Evolutionary conservation across 1,284 basidiomycete species (phyloP), one percentile per base, ranked within the genome.

Genomic region (Salmacisia buchloeana): DNA sequence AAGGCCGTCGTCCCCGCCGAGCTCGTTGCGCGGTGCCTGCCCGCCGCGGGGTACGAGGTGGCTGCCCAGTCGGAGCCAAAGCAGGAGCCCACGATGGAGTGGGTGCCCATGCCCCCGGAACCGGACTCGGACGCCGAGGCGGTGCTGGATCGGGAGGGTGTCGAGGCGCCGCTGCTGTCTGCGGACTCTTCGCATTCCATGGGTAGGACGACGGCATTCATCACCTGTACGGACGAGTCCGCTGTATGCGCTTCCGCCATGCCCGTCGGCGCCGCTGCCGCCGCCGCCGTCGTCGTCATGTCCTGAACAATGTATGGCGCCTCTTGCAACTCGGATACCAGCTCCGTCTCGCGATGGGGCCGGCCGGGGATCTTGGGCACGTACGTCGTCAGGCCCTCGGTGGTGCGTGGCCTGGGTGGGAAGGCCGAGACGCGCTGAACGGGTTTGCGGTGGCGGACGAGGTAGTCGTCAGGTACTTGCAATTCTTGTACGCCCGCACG

Each of bases 341-440:
- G n/a, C n/a, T n/a, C 18, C 9, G 46, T 27, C 23, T 27, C 46
- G 25, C 12, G 18, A 27, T 52, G 29, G 23, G 29, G 29, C 7
- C 46, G 46, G 7, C 46, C 46, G 15, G 46, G 46, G 10, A 52
- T 52, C 23, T 52, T 52, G 46, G 46, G 46, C 7, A 52, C 46
- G 46, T 52, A 52, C 4, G 46, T 21, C 5, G 46, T 31, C 15
- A 52, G 23, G 9, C 46, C 46, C 5, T 52, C 46, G 46, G 46
- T 27, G n/a, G 46, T 52, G 29, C 29, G 46, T 52, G 46, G 46
- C 29, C 46, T 21, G 46, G 46, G 46, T 27, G 46, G 7, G 18
- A 52, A 52, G 7, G 7, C 46, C 6, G 46, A 52, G n/a, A 52
- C 18, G 15, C 46, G 15, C 46, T 52, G 46, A 27, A 52, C 46